A percentile compares a stretch with the other conserved stretches of the same genome.
Conservation (phyloP, 345 rosid species). For the Ceriops tagal region DNA sequence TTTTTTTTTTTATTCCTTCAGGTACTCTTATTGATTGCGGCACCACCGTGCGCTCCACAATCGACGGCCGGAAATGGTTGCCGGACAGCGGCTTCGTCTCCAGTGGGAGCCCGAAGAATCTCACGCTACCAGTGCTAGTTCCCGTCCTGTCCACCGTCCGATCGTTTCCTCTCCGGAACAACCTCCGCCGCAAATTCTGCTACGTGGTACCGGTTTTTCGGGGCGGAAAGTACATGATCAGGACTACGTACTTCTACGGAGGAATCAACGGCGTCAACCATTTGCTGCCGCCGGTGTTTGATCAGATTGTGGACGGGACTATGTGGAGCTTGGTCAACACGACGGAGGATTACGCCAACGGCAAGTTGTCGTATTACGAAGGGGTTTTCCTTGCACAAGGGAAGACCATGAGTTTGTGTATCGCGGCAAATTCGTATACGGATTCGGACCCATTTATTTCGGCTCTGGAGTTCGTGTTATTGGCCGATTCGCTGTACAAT, state of each 20-base stretch:
- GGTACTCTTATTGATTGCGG: slow-evolving; percentile 82
- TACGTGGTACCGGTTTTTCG: slow-evolving; percentile 51
- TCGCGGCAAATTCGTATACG: slow-evolving; percentile 62
- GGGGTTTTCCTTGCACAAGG: slow-evolving; percentile 72
- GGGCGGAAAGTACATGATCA: slow-evolving; percentile 56
- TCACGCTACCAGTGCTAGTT: slow-evolving; percentile 27
- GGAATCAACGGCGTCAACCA: slow-evolving; percentile 52
- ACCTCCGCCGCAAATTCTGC: slow-evolving; percentile 55
- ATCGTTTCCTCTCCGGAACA: slow-evolving; percentile 57
- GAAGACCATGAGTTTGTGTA: slow-evolving; percentile 67
- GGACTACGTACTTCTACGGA: slow-evolving; percentile 80
- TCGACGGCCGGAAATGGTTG: slow-evolving; percentile 53
- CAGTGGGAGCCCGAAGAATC: slow-evolving; percentile 44
- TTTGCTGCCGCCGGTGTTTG: slow-evolving; percentile 67
- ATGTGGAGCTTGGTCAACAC: slow-evolving; percentile 75
- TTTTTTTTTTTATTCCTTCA: not conserved
- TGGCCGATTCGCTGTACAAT: slow-evolving; percentile 60
- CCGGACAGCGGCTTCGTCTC: slow-evolving; percentile 49
- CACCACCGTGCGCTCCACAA: slow-evolving; percentile 31
- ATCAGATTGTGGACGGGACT: slow-evolving; percentile 90
- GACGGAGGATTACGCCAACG: slow-evolving; percentile 53
- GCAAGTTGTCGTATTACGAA: slow-evolving; percentile 63
- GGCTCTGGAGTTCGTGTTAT: slow-evolving; percentile 64
- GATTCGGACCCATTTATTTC: slow-evolving; percentile 86
- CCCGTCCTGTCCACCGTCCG: slow-evolving; percentile 61